Evolutionary conservation across 2,329 filamentous ascomycete genomes (phyloP).

Genomic region (Paraphaeosphaeria sporulosa): DNA sequence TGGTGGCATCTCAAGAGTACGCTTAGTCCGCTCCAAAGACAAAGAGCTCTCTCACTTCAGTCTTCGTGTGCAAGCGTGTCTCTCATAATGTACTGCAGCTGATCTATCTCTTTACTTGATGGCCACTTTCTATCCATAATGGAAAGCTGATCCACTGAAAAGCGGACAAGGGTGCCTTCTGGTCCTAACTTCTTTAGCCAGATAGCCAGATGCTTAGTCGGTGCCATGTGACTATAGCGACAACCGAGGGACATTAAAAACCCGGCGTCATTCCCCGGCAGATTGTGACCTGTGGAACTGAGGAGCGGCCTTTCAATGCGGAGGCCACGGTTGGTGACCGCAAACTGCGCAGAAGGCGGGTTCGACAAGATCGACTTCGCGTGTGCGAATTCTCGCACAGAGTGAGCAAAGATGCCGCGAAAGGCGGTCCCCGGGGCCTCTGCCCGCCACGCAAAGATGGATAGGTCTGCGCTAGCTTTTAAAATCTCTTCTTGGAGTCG

Average conservation of each 20-base stretch:
- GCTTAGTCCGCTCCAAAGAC: too few relatives aligned
- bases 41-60: too few relatives aligned
- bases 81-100: too few relatives aligned
- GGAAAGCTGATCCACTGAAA: background rate
- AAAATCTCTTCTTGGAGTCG: conserved; percentile 22
- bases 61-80: too few relatives aligned
- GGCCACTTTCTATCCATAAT: too few relatives aligned
- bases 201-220: background rate
- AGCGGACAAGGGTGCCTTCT: background rate
- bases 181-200: background rate
- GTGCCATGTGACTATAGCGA: background rate
- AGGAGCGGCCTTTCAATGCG: background rate
- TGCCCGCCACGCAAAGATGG: conserved; percentile 11
- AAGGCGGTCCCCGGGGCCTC: background rate
- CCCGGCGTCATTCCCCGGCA: background rate
- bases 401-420: conserved; percentile 6
- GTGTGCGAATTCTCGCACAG: conserved; percentile 2
- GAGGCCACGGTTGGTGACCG: conserved; percentile 8
- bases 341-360: background rate
- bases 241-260: background rate
- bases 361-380: background rate
- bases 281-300: background rate
- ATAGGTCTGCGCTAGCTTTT: conserved; percentile 8
- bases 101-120: too few relatives aligned
- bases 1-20: too few relatives aligned